These are phyloP conservation scores for Vigna trinervia DNA, from an alignment of 306 rosid species.

Conservation along the genomic window DNA sequence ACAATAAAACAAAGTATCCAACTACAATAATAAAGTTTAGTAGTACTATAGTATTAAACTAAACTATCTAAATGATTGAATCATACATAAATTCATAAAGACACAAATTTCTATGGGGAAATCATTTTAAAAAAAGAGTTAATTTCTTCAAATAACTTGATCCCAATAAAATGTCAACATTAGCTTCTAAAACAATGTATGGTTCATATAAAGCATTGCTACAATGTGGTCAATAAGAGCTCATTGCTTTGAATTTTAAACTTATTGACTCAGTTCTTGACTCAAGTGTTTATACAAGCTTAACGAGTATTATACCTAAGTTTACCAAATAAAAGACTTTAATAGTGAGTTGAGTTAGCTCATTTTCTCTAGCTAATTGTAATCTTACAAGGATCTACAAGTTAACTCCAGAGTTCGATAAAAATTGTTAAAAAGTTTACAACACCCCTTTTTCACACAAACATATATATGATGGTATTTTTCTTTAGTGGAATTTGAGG, in stretches of 20 bases:
- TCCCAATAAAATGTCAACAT: neutral
- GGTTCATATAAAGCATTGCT: neutral
- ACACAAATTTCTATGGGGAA: neutral
- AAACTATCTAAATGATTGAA: neutral
- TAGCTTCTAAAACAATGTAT: neutral
- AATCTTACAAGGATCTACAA: neutral
- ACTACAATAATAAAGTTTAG: neutral
- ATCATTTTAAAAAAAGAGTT: neutral
- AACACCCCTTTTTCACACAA: neutral
- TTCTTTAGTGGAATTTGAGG: conserved; percentile 1
- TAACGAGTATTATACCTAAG: neutral
- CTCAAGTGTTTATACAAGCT: neutral
- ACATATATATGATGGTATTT: neutral
- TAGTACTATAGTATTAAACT: neutral
- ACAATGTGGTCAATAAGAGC: neutral
- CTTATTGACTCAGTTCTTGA: neutral
- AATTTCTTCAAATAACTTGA: neutral
- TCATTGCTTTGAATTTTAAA: neutral
- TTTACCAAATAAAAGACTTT: neutral
- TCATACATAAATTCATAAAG: neutral
- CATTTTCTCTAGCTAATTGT: neutral
- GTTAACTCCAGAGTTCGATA: neutral
- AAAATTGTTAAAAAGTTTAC: neutral
- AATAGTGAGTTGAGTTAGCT: neutral
- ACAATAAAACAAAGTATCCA: neutral